Conservation (phyloP, 805 yeast genomes). For the Candida quercuum region DNA sequence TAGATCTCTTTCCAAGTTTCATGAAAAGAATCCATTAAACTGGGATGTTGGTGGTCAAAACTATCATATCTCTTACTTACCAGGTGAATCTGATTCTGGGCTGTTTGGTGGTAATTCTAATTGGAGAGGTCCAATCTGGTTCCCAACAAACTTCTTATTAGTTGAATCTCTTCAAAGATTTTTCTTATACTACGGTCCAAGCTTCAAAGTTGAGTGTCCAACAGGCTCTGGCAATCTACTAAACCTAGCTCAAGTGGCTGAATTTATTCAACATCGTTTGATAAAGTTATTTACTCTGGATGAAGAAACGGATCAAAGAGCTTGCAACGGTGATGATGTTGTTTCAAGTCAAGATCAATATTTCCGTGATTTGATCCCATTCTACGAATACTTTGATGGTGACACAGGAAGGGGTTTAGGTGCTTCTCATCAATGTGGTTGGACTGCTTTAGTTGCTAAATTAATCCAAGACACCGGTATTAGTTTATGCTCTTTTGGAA, state of each 20-base stretch:
- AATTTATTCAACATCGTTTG: constrained; percentile 81
- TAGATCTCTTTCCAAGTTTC: constrained; percentile 82
- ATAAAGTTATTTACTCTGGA: constrained; percentile 72
- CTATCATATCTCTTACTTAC: constrained; percentile 67
- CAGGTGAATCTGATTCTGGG: constrained; percentile 89
- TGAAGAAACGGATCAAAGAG: constrained; percentile 56
- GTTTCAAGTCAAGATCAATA: constrained; percentile 57
- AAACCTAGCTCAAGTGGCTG: constrained; percentile 86
- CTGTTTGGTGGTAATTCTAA: constrained; percentile 95
- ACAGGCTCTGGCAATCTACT: constrained; percentile 70
- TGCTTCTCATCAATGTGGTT: constrained; percentile 91
- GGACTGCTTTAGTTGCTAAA: constrained; percentile 93
- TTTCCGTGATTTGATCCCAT: constrained; percentile 72
- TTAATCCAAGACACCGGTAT: constrained; percentile 87
- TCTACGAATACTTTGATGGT: constrained; percentile 88
- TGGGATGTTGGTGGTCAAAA: constrained; percentile 77
- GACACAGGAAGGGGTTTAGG: constrained; percentile 94
- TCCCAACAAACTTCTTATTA: constrained; percentile 81
- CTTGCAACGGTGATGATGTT: constrained; percentile 70
- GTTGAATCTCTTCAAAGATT: constrained; percentile 86
- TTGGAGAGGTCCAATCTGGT: constrained; percentile 98
- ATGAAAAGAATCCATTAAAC: constrained; percentile 75
- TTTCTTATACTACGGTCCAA: constrained; percentile 83
- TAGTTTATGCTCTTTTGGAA: constrained; percentile 34
- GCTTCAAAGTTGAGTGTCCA: constrained; percentile 82